Evolutionary conservation across 352 stramenopile species (phyloP), one percentile per base, ranked within the genome.

Genomic region (Phytopythium cucurbitacearum): DNA sequence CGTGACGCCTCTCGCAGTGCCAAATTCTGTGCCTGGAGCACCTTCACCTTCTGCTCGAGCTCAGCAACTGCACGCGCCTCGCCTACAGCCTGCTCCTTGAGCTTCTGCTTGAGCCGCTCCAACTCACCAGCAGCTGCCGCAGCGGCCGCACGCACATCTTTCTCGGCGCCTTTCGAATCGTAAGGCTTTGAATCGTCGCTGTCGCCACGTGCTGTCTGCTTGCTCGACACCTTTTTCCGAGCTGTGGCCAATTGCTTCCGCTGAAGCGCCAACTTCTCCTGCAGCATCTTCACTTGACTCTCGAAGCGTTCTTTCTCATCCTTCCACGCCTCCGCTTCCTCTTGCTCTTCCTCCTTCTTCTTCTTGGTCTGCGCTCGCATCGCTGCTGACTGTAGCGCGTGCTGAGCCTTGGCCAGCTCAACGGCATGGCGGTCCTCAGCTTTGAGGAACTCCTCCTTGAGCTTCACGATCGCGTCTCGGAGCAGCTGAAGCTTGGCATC

Each of bases 401-500:
- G 65, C 35, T 88, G 76, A 1, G 77, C 69, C 48, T 81, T 83
- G 4, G 73, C 75, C 7, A 87, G 59, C 48, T 88, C 80, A 33
- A 89, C 67, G n/a, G 80, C 85, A 48, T 91, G 76, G 0, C 76
- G 65, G 61, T 96, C 80, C 57, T 96, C 81, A 1, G 74, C 80
- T 51, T 94, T 91, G 4, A 96, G 42, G 48, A 96, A 96, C 55
- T 95, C 89, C 49, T 96, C 80, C 56, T 96, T 97, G 4, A 97
- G 59, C 46, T 82, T 78, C 33, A 96, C 81, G 41, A 97, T 80
- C 3, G 87, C 86, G 21, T 91, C 80, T 7, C 85, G 71, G 38
- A 93, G 50, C 28, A 86, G 47, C 51, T 80, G 67, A 40, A 93
- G 69, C 40, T 89, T 89, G 10, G 78, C 65, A 21, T 87, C 79